phyloP scores from a whole-genome alignment of 2,329 filamentous ascomycete genomes.

The Penicillium freii region DNA sequence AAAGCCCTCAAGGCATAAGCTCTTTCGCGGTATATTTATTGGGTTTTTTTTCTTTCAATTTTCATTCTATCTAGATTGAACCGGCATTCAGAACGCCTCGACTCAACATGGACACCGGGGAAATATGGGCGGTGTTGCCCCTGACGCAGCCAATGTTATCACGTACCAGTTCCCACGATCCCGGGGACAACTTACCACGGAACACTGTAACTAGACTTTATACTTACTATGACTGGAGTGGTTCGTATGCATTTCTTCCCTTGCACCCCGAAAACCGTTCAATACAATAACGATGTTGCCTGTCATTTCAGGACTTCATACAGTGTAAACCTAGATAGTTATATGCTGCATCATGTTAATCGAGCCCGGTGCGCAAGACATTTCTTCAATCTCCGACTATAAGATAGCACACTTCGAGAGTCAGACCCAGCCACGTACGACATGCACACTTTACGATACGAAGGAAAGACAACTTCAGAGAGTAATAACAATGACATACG shows the following conservation, averaged over 20 bases:
- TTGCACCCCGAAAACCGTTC: background rate
- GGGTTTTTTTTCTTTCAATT: background rate
- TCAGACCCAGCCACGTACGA: background rate
- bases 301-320: too few species aligned
- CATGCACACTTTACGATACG: background rate
- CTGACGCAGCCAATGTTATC: background rate
- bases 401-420: background rate
- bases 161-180: background rate
- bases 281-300: background rate
- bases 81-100: background rate
- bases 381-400: background rate
- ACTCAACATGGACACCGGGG: background rate
- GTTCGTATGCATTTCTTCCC: background rate
- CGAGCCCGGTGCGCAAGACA: background rate
- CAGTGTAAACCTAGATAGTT: background rate
- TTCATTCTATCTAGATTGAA: background rate
- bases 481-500: slow-evolving; percentile 26
- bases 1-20: background rate
- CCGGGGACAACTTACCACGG: background rate
- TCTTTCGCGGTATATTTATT: background rate
- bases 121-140: background rate
- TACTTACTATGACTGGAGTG: background rate
- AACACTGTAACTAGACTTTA: background rate
- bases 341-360: background rate
- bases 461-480: background rate